Conservation (phyloP, 2,329 filamentous ascomycete species). For the Lachnellula hyalina region DNA sequence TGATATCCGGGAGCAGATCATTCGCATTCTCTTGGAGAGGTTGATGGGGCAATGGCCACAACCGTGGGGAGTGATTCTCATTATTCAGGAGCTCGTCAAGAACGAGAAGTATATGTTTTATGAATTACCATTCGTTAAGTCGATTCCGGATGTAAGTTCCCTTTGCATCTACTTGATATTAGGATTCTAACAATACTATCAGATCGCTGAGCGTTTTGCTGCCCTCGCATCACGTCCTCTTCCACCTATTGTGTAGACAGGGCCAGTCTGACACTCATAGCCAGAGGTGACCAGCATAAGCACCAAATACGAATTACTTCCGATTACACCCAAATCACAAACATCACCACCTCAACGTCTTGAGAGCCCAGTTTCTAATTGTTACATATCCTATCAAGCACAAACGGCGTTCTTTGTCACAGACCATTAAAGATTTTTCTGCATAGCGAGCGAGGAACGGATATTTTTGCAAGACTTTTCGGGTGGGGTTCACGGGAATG, state of each 20-base stretch:
- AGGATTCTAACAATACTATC: constrained; percentile 12
- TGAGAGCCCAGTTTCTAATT: constrained; percentile 19
- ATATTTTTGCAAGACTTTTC: constrained; percentile 27
- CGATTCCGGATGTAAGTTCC: constrained; percentile 69
- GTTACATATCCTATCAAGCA: constrained; percentile 31
- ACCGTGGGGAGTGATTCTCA: constrained; percentile 90
- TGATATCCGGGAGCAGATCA: constrained; percentile 85
- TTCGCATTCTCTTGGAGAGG: constrained; percentile 81
- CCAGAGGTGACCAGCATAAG: not conserved
- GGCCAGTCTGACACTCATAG: not conserved
- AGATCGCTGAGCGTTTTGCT: constrained; percentile 30
- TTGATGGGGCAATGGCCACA: constrained; percentile 86
- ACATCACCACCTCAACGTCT: constrained; percentile 7
- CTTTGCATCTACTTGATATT: not conserved
- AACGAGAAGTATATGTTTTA: constrained; percentile 90
- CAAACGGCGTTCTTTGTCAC: constrained; percentile 29
- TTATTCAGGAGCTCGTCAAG: constrained; percentile 83
- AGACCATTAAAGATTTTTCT: constrained; percentile 28
- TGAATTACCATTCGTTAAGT: constrained; percentile 86
- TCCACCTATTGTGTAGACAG: constrained; percentile 8
- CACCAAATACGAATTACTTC: not conserved
- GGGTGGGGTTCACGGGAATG: constrained; percentile 12
- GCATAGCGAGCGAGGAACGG: constrained; percentile 33
- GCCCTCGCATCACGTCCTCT: constrained; percentile 23
- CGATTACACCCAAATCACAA: not conserved